phyloP scores from a whole-genome alignment of 305 asterid genomes.

The Lippia alba region DNA sequence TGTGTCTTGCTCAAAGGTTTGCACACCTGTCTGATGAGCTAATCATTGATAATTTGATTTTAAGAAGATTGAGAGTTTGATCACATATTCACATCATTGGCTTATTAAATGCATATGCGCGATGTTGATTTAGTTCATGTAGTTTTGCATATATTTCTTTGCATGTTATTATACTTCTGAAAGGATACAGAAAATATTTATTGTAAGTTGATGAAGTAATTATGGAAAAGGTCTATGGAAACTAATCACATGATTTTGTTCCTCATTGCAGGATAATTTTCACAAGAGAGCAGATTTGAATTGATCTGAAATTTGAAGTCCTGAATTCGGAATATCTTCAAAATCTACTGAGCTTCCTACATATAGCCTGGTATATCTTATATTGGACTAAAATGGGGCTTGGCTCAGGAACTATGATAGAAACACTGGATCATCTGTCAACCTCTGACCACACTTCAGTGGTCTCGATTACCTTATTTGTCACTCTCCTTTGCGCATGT shows the following conservation, averaged over 20 bases:
- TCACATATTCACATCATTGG: conserved; percentile 12
- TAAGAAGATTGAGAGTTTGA: conserved; percentile 22
- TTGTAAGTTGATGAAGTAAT: background rate
- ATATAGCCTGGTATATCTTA: conserved; percentile 26
- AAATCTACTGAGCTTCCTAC: conserved; percentile 25
- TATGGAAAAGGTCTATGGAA: conserved; percentile 1
- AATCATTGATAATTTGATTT: conserved; percentile 1
- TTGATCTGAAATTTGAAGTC: conserved; percentile 19
- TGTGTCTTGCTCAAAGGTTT: background rate
- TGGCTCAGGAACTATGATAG: conserved; percentile 40
- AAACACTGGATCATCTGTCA: conserved; percentile 30
- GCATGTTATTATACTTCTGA: background rate
- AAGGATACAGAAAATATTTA: conserved; percentile 17
- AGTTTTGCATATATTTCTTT: conserved; percentile 6
- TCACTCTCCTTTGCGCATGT: conserved; percentile 73
- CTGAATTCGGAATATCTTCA: conserved; percentile 1
- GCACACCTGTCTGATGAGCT: conserved; percentile 12
- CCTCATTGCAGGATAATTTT: conserved; percentile 25
- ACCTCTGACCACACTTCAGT: conserved; percentile 80
- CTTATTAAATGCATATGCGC: conserved; percentile 19
- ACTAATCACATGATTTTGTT: background rate
- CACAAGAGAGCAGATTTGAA: conserved; percentile 28
- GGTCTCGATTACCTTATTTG: conserved; percentile 70
- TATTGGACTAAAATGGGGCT: conserved; percentile 42
- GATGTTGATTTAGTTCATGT: conserved; percentile 15